Evolutionary conservation across 352 stramenopile species (phyloP).

Genomic region (Achlya hypogyna): DNA sequence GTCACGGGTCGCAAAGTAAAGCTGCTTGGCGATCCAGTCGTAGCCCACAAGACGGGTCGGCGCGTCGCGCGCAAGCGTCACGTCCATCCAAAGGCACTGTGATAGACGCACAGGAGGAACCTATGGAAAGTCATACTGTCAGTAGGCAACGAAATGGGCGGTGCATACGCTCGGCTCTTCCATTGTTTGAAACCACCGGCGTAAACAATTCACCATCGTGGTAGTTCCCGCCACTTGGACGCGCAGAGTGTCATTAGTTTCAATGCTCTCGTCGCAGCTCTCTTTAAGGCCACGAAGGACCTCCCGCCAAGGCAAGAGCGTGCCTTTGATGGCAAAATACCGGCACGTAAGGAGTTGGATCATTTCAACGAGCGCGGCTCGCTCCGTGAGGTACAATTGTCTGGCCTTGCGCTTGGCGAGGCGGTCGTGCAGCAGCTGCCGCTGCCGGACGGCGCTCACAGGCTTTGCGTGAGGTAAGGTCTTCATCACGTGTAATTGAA

Average conservation of each 20-base stretch:
- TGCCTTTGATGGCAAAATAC: not conserved
- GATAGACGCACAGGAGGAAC: not conserved
- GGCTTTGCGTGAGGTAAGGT: not conserved
- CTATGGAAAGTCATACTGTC: not conserved
- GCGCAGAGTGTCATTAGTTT: not conserved
- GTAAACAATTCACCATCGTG: not conserved
- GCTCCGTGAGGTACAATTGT: not conserved
- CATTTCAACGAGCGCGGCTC: not conserved
- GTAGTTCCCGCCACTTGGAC: not conserved
- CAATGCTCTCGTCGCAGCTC: not conserved
- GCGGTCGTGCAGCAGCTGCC: not conserved
- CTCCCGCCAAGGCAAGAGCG: not conserved
- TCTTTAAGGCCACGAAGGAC: not conserved
- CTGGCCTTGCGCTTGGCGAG: not conserved
- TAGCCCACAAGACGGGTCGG: not conserved
- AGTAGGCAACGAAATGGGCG: not conserved
- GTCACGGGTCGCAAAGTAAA: not conserved
- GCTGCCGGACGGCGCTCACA: not conserved
- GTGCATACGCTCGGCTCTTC: not conserved
- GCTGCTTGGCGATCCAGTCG: not conserved
- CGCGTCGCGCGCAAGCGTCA: not conserved
- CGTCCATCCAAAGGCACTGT: not conserved
- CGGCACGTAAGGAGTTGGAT: not conserved
- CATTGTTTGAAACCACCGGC: not conserved
- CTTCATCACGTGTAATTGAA: too few species aligned